Conservation (phyloP, 2,329 filamentous ascomycete species). For the Oidium heveae region DNA sequence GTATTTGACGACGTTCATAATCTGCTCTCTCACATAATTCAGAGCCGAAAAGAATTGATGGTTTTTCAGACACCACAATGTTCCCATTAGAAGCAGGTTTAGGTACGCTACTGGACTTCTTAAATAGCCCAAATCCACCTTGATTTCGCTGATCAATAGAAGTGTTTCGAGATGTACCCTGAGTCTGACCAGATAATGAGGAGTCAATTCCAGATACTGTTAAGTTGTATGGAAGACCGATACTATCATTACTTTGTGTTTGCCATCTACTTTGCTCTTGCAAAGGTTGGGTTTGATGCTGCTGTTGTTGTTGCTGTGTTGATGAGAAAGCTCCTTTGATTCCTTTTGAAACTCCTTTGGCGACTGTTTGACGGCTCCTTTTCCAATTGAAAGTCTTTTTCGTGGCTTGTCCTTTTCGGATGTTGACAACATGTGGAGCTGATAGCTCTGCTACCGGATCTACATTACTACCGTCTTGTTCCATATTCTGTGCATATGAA, state of each 20-base stretch:
- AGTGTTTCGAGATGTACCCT: constrained; percentile 7
- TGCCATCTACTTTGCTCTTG: constrained; percentile 20
- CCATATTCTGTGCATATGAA: constrained; percentile 13
- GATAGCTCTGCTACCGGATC: constrained; percentile 13
- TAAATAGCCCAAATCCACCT: constrained; percentile 44
- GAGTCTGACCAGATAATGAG: constrained; percentile 9
- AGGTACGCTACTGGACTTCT: constrained; percentile 18
- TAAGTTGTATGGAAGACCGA: constrained; percentile 47
- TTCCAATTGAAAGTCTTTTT: constrained; percentile 95
- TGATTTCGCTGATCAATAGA: constrained; percentile 10
- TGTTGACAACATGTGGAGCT: constrained; percentile 78
- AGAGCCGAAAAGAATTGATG: constrained; percentile 55
- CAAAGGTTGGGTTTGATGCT: constrained; percentile 21
- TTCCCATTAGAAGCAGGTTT: constrained; percentile 23
- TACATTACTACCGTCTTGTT: constrained; percentile 12
- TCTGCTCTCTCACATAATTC: constrained; percentile 70
- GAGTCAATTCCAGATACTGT: constrained; percentile 30
- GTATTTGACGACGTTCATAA: constrained; percentile 70
- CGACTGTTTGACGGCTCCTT: constrained; percentile 80
- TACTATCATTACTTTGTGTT: constrained; percentile 32
- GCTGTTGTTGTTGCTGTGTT: constrained; percentile 18
- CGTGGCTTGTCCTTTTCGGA: constrained; percentile 54
- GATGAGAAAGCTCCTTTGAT: constrained; percentile 64
- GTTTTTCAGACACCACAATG: constrained; percentile 21
- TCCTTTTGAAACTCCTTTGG: constrained; percentile 82